Evolutionary conservation across 139 green algal genomes (phyloP).

Genomic region (Coelastrella sp.): DNA sequence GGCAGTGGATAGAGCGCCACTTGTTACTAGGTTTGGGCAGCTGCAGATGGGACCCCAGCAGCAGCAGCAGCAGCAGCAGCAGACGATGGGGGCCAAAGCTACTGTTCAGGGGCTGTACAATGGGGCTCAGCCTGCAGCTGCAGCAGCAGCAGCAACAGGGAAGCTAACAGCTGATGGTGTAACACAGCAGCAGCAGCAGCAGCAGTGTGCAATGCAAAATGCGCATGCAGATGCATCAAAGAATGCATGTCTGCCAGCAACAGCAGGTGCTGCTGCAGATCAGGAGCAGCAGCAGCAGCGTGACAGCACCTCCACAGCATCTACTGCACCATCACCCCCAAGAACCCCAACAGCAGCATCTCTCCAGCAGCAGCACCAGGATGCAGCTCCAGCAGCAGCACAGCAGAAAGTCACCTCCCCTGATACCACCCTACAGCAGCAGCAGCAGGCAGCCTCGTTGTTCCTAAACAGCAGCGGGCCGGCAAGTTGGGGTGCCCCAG

Average conservation of each 20-base stretch:
- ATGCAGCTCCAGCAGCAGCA: neutral
- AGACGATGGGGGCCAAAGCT: neutral
- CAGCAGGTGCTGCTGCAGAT: neutral
- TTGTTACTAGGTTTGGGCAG: neutral
- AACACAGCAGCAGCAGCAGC: neutral
- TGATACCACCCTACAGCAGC: neutral
- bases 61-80: constrained; percentile 1
- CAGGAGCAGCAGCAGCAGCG: neutral
- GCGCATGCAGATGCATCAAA: neutral
- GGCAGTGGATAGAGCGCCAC: neutral
- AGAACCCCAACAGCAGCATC: constrained; percentile 4
- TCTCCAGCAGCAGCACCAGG: neutral
- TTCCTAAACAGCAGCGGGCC: neutral
- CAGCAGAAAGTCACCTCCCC: neutral
- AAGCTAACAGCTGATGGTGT: neutral
- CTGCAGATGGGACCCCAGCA: neutral
- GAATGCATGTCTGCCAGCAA: neutral
- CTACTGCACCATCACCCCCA: neutral
- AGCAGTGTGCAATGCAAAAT: neutral
- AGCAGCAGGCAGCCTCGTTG: constrained; percentile 9
- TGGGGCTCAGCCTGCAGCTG: neutral
- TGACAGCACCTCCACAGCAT: neutral
- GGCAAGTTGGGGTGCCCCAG: neutral
- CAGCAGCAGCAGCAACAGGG: neutral
- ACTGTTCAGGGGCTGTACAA: neutral